Evolutionary conservation across 768 basidiomycete genomes (phyloP).

Genomic region (Pleurotus tuber-regium): DNA sequence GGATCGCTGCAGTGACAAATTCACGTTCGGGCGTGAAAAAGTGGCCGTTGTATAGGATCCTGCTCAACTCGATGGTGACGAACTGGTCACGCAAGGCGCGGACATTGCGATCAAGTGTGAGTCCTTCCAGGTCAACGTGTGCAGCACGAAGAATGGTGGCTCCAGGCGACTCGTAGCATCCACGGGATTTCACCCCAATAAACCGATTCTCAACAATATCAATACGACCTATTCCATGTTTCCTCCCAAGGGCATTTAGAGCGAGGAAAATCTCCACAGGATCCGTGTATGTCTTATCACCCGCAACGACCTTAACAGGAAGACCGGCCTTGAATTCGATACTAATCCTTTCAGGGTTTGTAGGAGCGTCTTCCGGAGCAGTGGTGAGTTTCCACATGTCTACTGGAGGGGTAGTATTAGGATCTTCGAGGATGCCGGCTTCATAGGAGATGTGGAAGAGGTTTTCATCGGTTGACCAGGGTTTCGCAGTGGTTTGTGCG

Average conservation of each 20-base stretch:
- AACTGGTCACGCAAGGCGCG: slow-evolving; percentile 94
- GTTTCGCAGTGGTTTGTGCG: slow-evolving; percentile 91
- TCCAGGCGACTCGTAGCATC: slow-evolving; percentile 98
- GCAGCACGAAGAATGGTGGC: slow-evolving; percentile 95
- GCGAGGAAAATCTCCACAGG: slow-evolving; percentile 90
- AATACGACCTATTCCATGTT: slow-evolving; percentile 94
- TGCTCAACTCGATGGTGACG: slow-evolving; percentile 83
- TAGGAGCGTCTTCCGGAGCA: slow-evolving; percentile 79
- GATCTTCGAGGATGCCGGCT: slow-evolving; percentile 97
- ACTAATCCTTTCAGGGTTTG: slow-evolving; percentile 70
- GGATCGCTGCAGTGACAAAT: slow-evolving; percentile 88
- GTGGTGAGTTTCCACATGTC: slow-evolving; percentile 99
- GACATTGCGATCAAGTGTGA: slow-evolving; percentile 97
- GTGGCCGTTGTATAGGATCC: slow-evolving; percentile 97
- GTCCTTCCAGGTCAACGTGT: slow-evolving; percentile 94
- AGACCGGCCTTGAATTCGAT: slow-evolving; percentile 89
- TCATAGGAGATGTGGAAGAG: slow-evolving; percentile 99
- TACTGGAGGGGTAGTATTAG: slow-evolving; percentile 85
- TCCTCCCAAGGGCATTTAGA: slow-evolving; percentile 89
- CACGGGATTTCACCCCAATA: slow-evolving; percentile 98
- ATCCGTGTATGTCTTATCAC: slow-evolving; percentile 74
- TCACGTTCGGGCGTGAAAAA: slow-evolving; percentile 99
- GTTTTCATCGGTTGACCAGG: slow-evolving; percentile 99
- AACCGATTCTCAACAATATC: slow-evolving; percentile 99
- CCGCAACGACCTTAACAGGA: slow-evolving; percentile 73